Conservation (phyloP, 2,329 filamentous ascomycete genomes). For the Biscogniauxia marginata region DNA sequence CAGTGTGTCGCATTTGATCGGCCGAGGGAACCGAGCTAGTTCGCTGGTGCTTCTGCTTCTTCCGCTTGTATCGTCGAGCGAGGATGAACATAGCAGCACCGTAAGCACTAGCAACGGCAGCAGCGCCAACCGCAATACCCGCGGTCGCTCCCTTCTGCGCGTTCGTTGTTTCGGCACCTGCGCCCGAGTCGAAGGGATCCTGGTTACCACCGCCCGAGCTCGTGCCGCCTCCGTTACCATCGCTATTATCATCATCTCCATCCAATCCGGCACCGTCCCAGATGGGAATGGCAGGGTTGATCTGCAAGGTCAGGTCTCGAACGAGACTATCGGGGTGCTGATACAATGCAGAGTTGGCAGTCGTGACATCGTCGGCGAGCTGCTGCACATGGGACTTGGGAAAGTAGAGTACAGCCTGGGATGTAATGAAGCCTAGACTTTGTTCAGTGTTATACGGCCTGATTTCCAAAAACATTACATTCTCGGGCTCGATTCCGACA, state of each 20-base stretch:
- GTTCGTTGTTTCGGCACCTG: slow-evolving; percentile 46
- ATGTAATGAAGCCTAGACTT: slow-evolving; percentile 76
- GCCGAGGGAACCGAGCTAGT: slow-evolving; percentile 67
- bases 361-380: slow-evolving; percentile 67
- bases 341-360: slow-evolving; percentile 73
- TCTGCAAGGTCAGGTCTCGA: slow-evolving; percentile 70
- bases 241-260: slow-evolving; percentile 39
- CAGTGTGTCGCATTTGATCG: slow-evolving; percentile 54
- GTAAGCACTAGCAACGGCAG: slow-evolving; percentile 79
- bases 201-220: slow-evolving; percentile 31
- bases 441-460: slow-evolving; percentile 72
- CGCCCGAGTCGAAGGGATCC: slow-evolving; percentile 42
- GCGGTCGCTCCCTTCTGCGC: slow-evolving; percentile 62
- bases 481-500: slow-evolving; percentile 51
- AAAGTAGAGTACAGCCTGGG: slow-evolving; percentile 73
- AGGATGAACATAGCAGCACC: slow-evolving; percentile 93
- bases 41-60: slow-evolving; percentile 74
- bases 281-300: slow-evolving; percentile 81
- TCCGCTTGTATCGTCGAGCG: slow-evolving; percentile 85
- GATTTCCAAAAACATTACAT: slow-evolving; percentile 68
- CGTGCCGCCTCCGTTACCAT: slow-evolving; percentile 36
- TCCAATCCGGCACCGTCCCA: slow-evolving; percentile 44
- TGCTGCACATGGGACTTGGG: slow-evolving; percentile 67
- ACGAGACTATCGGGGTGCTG: slow-evolving; percentile 65
- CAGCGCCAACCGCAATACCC: slow-evolving; percentile 73